These are phyloP conservation scores for Caloboletus firmus DNA, from an alignment of 1,284 basidiomycete species.

Conservation along the genomic window DNA sequence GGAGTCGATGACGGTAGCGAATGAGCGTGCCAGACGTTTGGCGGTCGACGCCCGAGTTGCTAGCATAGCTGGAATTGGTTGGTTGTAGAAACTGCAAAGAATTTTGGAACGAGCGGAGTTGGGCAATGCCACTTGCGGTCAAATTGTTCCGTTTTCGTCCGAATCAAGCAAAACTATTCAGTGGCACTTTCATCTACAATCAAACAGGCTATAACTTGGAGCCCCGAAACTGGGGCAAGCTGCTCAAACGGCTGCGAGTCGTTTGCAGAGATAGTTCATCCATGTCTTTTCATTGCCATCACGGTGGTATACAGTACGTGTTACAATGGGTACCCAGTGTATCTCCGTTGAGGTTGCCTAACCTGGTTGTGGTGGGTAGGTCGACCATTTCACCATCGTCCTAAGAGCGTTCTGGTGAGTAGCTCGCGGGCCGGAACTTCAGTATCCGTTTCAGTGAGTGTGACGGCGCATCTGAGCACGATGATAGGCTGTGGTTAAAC, in stretches of 20 bases:
- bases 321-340: neutral
- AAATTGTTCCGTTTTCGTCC: conserved; percentile 33
- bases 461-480: too few species aligned
- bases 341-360: neutral
- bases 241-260: neutral
- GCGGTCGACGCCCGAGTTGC: conserved; percentile 58
- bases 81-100: conserved; percentile 2
- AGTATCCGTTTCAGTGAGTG: too few species aligned
- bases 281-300: neutral
- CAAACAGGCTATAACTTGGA: neutral
- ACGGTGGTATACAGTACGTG: neutral
- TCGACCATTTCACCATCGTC: neutral
- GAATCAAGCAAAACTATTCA: conserved; percentile 3
- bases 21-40: conserved; percentile 63
- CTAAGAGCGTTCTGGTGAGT: neutral
- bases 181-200: neutral
- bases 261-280: neutral
- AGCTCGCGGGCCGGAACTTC: too few species aligned
- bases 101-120: conserved; percentile 28
- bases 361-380: neutral
- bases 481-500: too few species aligned
- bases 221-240: neutral
- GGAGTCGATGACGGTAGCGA: conserved; percentile 77
- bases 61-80: conserved; percentile 43
- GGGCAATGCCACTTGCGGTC: neutral